These are phyloP conservation scores for Alternaria solani DNA, from an alignment of 2,329 filamentous ascomycete species.

Conservation along the genomic window DNA sequence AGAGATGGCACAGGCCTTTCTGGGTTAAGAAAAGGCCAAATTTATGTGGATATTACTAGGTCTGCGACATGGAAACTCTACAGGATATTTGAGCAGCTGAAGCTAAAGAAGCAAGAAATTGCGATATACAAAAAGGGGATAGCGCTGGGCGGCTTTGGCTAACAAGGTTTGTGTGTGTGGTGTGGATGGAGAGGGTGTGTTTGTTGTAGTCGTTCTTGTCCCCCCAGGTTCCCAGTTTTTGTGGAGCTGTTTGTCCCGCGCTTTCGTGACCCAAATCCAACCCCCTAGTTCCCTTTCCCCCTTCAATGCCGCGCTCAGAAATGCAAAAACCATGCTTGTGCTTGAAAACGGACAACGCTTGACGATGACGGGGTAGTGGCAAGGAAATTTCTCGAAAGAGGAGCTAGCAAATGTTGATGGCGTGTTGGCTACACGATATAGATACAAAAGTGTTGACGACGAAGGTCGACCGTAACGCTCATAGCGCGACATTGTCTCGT, in stretches of 20 bases:
- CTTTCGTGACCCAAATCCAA: not conserved
- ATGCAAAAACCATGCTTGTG: slow-evolving; percentile 8
- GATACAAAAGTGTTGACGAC: not conserved
- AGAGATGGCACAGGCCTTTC: not conserved
- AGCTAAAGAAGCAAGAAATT: not conserved
- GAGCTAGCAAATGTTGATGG: not conserved
- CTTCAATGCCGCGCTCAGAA: not conserved
- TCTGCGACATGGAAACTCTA: not conserved
- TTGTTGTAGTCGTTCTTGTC: not conserved
- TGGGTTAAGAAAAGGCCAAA: not conserved
- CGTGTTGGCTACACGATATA: not conserved
- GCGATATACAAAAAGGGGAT: slow-evolving; percentile 1
- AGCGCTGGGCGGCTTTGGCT: not conserved
- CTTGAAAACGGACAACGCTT: not conserved
- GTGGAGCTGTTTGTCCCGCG: not conserved
- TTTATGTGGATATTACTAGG: not conserved
- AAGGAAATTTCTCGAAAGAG: not conserved
- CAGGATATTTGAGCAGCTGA: not conserved
- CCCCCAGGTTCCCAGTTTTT: not conserved
- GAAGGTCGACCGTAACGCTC: not conserved
- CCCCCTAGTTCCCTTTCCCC: not conserved
- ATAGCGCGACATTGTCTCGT: slow-evolving; percentile 30
- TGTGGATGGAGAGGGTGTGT: not conserved
- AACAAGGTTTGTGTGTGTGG: not conserved
- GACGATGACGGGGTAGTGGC: slow-evolving; percentile 7